A percentile compares a stretch with the other conserved stretches of the same genome.
These are phyloP conservation scores for Hemerocallis citrina DNA, from an alignment of 106 monocot genomes.

Conservation along the genomic window DNA sequence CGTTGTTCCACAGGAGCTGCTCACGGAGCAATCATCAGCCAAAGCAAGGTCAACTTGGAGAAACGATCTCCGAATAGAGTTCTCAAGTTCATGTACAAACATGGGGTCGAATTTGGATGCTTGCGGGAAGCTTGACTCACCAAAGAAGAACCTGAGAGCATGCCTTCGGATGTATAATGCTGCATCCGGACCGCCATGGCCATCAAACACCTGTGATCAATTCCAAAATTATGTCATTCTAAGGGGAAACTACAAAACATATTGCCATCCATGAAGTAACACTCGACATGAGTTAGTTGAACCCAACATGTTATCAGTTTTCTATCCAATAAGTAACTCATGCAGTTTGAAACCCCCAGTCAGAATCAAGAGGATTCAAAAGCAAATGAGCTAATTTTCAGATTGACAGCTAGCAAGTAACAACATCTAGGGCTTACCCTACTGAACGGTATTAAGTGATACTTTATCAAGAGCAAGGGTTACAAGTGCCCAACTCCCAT, in stretches of 20 bases:
- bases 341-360: neutral
- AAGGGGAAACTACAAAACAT: neutral
- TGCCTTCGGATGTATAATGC: neutral
- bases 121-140: neutral
- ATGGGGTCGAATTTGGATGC: neutral
- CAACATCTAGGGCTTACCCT: no score
- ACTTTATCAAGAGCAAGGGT: no score
- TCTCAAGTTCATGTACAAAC: neutral
- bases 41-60: neutral
- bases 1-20: neutral
- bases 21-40: neutral
- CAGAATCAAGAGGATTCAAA: no score
- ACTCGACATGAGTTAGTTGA: no score
- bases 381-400: no score
- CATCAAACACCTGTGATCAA: slow-evolving; percentile 5
- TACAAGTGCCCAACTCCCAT: no score
- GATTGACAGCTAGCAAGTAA: no score
- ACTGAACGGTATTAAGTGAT: no score
- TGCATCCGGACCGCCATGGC: neutral
- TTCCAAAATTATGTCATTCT: no score
- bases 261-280: neutral
- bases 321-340: neutral
- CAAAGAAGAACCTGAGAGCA: neutral
- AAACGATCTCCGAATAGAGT: neutral
- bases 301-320: no score